Conservation (phyloP, 345 rosid genomes). For the Anastatica hierochuntica region DNA sequence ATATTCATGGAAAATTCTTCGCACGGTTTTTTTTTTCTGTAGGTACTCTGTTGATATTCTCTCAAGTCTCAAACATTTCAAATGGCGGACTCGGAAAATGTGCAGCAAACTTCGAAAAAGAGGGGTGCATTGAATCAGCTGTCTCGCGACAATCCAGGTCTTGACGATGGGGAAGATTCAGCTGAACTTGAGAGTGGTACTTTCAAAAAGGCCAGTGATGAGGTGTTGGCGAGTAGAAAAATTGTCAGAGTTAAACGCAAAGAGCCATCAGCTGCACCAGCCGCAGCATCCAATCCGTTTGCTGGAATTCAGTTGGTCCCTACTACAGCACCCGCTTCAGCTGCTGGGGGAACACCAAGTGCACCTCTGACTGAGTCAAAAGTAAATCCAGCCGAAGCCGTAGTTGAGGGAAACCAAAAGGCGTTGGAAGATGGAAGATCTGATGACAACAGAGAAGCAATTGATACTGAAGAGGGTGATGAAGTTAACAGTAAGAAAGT, state of each 20-base stretch:
- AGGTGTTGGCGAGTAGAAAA: conserved; percentile 65
- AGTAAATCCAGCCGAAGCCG: background rate
- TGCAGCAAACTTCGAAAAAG: conserved; percentile 68
- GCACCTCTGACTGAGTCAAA: conserved; percentile 2
- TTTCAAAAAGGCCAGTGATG: conserved; percentile 78
- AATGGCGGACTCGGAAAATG: conserved; percentile 74
- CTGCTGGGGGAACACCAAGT: background rate
- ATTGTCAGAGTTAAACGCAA: conserved; percentile 68
- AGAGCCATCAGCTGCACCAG: background rate
- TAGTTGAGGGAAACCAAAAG: background rate
- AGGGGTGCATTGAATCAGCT: conserved; percentile 87
- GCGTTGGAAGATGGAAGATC: conserved; percentile 22
- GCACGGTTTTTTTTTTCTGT: too few species aligned
- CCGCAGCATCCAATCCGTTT: conserved; percentile 67
- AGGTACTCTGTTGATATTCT: too few species aligned
- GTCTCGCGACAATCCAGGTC: conserved; percentile 74
- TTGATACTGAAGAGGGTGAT: too few species aligned
- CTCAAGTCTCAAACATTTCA: too few species aligned
- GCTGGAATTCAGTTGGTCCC: conserved; percentile 58
- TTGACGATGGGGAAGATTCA: conserved; percentile 72
- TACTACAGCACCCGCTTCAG: conserved; percentile 12
- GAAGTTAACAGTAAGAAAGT: too few species aligned
- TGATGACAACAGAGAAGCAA: too few species aligned
- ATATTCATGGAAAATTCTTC: too few species aligned
- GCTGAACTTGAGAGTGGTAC: conserved; percentile 55